phyloP scores from a whole-genome alignment of 768 basidiomycete genomes.

The Leccinum variicolor region DNA sequence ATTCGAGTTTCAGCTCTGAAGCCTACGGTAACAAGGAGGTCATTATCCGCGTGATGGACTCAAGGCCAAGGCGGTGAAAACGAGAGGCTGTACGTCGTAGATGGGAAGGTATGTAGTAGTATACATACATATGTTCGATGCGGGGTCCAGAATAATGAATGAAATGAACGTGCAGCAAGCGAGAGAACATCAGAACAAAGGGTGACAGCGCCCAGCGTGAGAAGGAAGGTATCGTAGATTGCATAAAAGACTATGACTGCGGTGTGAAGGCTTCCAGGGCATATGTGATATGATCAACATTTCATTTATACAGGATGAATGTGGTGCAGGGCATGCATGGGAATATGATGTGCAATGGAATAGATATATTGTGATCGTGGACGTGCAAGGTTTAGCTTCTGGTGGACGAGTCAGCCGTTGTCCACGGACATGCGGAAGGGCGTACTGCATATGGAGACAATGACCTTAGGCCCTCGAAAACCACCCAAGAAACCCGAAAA shows the following conservation, averaged over 20 bases:
- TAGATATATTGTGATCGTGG: slow-evolving; percentile 16
- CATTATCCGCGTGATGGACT: neutral
- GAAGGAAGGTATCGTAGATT: slow-evolving; percentile 13
- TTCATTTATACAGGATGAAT: slow-evolving; percentile 17
- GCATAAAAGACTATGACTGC: slow-evolving; percentile 10
- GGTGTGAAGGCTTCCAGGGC: neutral
- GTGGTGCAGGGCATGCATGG: slow-evolving; percentile 21
- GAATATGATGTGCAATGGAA: slow-evolving; percentile 15
- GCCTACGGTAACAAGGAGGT: no score
- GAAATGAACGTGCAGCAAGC: slow-evolving; percentile 9
- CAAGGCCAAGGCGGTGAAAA: neutral
- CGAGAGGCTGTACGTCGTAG: neutral
- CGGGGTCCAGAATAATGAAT: slow-evolving; percentile 15
- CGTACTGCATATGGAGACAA: slow-evolving; percentile 6
- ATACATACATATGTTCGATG: slow-evolving; percentile 1
- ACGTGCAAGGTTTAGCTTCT: slow-evolving; percentile 6
- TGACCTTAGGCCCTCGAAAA: slow-evolving; percentile 24
- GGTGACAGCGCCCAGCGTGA: neutral
- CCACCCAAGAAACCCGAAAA: slow-evolving; percentile 23
- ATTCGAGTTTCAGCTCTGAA: no score
- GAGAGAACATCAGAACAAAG: neutral
- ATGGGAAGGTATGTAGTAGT: neutral
- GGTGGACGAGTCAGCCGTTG: slow-evolving; percentile 1
- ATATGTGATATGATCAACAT: slow-evolving; percentile 12
- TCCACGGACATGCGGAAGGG: neutral